Base-by-base conservation (phyloP, 768 basidiomycete genomes). In the Russula vinacea region DNA sequence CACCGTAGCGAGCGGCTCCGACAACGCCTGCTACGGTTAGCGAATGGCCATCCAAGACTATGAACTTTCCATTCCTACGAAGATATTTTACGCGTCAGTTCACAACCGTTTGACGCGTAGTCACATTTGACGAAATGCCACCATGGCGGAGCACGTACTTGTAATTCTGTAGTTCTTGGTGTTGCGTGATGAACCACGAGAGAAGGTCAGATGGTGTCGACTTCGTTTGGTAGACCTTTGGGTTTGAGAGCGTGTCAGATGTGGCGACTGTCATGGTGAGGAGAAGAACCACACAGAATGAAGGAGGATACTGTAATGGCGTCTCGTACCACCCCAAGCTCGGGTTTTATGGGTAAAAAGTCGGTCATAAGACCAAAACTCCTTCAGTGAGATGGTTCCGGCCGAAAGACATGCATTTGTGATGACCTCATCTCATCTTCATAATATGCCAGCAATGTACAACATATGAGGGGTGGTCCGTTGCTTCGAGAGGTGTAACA, bases 21-120 rank as follows among this genome's bases (percentile, higher is more conserved):
- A 86, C 81, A 11, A 94, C 85, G 58, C 88, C 89, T 3, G 89
- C 81, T 59, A 94, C 85, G 0, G 90, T 84, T 35, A 94, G 81
- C 14, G 76, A 81, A 63, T 87, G 79, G 10, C 92, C 92, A 58
- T 88, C 84, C 55, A 94, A 78, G n/a, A 80, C 71, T 57, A 93
- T 79, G 4, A 84, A 74, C 47, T 80, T 80, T 17, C 91, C 90
- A 35, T 79, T 75, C 72, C 90, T 91, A 58, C 1, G 22, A 54
- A 59, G 33, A 47, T 14, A 24, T 56, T 29, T 29, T 29, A 50
- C 33, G 53, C 16, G 40, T 39, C 24, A 51, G n/a, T 19, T 49
- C 42, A 53, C 33, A 13, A 56, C 11, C 11, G 2, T 42, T 22
- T 10, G 32, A 11, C 32, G 39, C 26, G 33, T 29, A 29, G 14